phyloP scores from a whole-genome alignment of 225 moss, liverwort and hornwort genomes.

The Climacium dendroides region DNA sequence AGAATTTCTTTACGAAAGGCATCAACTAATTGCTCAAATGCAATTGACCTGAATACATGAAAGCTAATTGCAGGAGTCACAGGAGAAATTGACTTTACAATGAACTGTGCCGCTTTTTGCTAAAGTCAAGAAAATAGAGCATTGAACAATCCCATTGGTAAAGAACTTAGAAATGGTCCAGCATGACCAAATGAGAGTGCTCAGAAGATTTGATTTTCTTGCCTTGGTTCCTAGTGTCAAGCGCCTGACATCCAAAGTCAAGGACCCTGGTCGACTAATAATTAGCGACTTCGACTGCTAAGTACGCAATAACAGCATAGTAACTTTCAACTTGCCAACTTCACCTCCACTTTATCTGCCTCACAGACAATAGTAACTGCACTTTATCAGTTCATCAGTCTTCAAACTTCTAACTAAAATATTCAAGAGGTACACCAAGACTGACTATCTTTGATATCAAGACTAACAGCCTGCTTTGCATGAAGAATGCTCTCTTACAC shows the following conservation, averaged over 20 bases:
- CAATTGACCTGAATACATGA: background rate
- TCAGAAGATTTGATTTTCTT: background rate
- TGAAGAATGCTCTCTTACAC: slow-evolving; percentile 62
- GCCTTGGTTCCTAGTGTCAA: background rate
- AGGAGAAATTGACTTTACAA: background rate
- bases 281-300: background rate
- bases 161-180: background rate
- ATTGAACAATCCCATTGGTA: background rate
- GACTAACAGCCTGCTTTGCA: slow-evolving; percentile 55
- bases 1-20: background rate
- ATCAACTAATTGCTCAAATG: background rate
- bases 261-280: background rate
- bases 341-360: background rate
- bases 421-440: too few species aligned
- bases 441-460: slow-evolving; percentile 56
- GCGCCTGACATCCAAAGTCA: background rate
- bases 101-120: background rate
- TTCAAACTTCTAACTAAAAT: background rate
- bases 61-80: background rate
- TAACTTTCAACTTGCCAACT: background rate
- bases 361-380: background rate
- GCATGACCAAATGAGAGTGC: background rate
- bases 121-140: background rate
- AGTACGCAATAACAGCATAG: background rate
- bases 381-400: background rate